Evolutionary conservation across 192 early-diverging fungal genomes (phyloP).

Genomic region (Coemansia aciculifera): DNA sequence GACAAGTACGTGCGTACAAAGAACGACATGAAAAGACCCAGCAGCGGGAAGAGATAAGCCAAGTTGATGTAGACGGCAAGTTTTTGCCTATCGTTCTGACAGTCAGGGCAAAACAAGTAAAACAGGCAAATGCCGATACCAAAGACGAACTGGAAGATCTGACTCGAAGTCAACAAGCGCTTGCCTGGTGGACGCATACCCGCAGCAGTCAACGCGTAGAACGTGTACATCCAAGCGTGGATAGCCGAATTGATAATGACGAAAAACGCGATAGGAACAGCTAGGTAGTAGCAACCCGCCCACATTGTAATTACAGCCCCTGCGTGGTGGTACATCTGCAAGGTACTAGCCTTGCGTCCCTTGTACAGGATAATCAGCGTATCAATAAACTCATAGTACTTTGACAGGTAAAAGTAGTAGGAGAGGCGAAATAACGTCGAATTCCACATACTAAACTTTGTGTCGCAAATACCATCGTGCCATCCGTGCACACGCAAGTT

Average conservation of each 20-base stretch:
- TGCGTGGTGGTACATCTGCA: conserved; percentile 89
- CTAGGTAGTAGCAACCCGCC: conserved; percentile 72
- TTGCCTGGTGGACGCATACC: conserved; percentile 79
- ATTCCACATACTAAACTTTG: conserved; percentile 67
- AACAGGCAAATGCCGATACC: conserved; percentile 67
- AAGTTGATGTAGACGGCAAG: conserved; percentile 71
- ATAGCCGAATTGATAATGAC: conserved; percentile 80
- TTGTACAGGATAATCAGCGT: conserved; percentile 84
- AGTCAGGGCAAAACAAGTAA: conserved; percentile 69
- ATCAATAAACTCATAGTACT: conserved; percentile 88
- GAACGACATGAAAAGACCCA: conserved; percentile 79
- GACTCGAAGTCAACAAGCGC: conserved; percentile 76
- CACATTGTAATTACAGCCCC: conserved; percentile 91
- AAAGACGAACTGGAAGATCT: conserved; percentile 85
- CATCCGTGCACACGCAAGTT: conserved; percentile 58
- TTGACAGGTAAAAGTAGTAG: conserved; percentile 86
- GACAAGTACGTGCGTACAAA: conserved; percentile 65
- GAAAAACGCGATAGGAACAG: conserved; percentile 83
- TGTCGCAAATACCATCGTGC: conserved; percentile 70
- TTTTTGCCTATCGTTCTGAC: conserved; percentile 60
- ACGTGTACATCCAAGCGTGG: conserved; percentile 87
- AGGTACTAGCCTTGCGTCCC: conserved; percentile 66
- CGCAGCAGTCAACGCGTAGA: conserved; percentile 74
- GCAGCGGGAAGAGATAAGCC: conserved; percentile 75
- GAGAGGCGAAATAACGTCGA: conserved; percentile 70